Evolutionary conservation across 176 grass and related monocot species (phyloP), one percentile per base, ranked within the genome.

Genomic region (Carex kokanica): DNA sequence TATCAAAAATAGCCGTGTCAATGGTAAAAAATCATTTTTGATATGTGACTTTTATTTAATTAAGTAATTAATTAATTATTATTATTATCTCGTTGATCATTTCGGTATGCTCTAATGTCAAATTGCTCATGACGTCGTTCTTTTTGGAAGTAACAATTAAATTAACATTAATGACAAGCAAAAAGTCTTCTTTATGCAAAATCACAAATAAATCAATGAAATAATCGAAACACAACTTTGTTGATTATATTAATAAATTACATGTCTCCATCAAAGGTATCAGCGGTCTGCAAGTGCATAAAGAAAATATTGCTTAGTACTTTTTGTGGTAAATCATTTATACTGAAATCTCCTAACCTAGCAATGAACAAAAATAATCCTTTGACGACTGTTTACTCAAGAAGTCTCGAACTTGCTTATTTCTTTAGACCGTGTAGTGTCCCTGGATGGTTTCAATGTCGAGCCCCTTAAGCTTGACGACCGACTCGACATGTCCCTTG

Each of bases 341-440:
- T 21, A 82, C 40, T 61, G 60, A 82, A 82, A 51, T 49, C 80
- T 12, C 71, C 71, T 82, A 82, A 82, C 60, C 80, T 82, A 82
- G 14, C 71, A 82, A 59, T 36, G 63, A 49, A 82, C 80, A 54
- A 82, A 82, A 67, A 53, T 67, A n/a, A 43, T 65, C 38, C 24
- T 41, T 82, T n/a, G 21, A 43, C 20, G 5, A 41, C 2, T 40
- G 12, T 49, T 67, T 64, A 6, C 59, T 49, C 60, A 64, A 64
- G 43, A 65, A 31, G 20, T 67, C 61, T 65, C 12, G 0, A 47
- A 65, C 34, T 45, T 17, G 31, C 34, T 24, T 52, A 18, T 81
- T 82, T 8, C 20, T 16, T 82, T 65, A 82, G 41, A 82, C 80
- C 18, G 80, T 82, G 80, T 82, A 82, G 80, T 82, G 80, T 51